Evolutionary conservation across 108 stramenopile genomes (phyloP).

Genomic region (Seminavis robusta): DNA sequence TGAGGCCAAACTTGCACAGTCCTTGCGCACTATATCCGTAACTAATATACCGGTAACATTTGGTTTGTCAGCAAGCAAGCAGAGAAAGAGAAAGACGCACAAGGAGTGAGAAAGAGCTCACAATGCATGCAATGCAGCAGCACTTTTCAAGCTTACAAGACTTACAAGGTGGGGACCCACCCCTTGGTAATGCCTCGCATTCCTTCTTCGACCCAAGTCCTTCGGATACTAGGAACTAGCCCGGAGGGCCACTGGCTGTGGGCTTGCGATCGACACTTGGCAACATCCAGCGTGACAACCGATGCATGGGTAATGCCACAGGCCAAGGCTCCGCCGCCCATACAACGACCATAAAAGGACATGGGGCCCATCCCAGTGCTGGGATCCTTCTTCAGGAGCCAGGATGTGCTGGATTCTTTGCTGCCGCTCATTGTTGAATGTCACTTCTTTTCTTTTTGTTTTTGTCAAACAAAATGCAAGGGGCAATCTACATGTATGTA

Average conservation of each 20-base stretch:
- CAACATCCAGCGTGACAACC: constrained; percentile 18
- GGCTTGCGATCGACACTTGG: constrained; percentile 12
- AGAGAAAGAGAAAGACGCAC: too few species aligned
- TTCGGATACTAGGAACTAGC: background rate
- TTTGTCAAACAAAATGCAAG: too few species aligned
- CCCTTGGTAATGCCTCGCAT: constrained; percentile 2
- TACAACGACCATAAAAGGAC: constrained; percentile 16
- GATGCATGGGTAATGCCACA: constrained; percentile 20
- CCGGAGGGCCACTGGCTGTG: constrained; percentile 3
- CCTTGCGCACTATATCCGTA: background rate
- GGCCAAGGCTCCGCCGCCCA: constrained; percentile 13
- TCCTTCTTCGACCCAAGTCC: constrained; percentile 13
- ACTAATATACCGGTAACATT: background rate
- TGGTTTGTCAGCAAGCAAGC: too few species aligned
- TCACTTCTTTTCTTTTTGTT: too few species aligned
- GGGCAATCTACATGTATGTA: too few species aligned
- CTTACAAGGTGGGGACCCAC: background rate
- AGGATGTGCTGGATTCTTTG: too few species aligned
- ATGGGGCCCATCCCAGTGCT: too few species aligned
- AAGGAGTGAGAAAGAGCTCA: background rate
- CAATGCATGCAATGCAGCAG: background rate
- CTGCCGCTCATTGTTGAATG: too few species aligned
- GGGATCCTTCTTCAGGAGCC: too few species aligned
- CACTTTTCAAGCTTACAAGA: background rate
- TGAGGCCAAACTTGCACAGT: constrained; percentile 23